These are phyloP conservation scores for Phialocephala sp. DNA, from an alignment of 2,329 filamentous ascomycete species.

Conservation along the genomic window DNA sequence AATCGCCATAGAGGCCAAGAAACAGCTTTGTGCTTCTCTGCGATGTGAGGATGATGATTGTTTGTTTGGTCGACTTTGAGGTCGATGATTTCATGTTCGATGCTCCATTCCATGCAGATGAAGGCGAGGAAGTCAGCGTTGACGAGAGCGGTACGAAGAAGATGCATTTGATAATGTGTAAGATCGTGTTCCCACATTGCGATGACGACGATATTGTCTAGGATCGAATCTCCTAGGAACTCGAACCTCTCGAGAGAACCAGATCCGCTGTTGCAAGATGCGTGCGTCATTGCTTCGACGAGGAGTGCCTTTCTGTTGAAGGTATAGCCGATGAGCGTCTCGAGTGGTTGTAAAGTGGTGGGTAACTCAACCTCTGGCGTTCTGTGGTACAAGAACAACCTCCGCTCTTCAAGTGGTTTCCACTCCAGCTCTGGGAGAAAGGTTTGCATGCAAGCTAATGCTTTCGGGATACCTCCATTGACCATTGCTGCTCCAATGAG, in stretches of 20 bases:
- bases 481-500: constrained; percentile 78
- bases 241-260: constrained; percentile 75
- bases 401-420: constrained; percentile 51
- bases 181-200: constrained; percentile 57
- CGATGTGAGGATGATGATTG: not conserved
- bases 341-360: constrained; percentile 55
- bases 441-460: constrained; percentile 65
- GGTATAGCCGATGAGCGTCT: constrained; percentile 71
- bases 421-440: constrained; percentile 68
- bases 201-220: constrained; percentile 77
- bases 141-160: constrained; percentile 75
- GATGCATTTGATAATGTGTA: constrained; percentile 71
- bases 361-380: constrained; percentile 48
- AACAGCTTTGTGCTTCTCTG: constrained; percentile 21
- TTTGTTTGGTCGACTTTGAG: constrained; percentile 14
- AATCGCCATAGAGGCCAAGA: constrained; percentile 65
- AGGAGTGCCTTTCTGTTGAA: constrained; percentile 74
- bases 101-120: constrained; percentile 65
- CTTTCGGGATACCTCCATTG: constrained; percentile 69
- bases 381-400: constrained; percentile 50
- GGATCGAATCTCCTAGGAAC: constrained; percentile 84
- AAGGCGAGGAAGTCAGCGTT: constrained; percentile 84
- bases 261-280: constrained; percentile 58
- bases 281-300: constrained; percentile 81
- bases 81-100: constrained; percentile 43